A percentile compares a stretch with the other conserved stretches of the same genome.
These are phyloP conservation scores for Halophytophthora batemanensis DNA, from an alignment of 352 stramenopile genomes.

Conservation along the genomic window DNA sequence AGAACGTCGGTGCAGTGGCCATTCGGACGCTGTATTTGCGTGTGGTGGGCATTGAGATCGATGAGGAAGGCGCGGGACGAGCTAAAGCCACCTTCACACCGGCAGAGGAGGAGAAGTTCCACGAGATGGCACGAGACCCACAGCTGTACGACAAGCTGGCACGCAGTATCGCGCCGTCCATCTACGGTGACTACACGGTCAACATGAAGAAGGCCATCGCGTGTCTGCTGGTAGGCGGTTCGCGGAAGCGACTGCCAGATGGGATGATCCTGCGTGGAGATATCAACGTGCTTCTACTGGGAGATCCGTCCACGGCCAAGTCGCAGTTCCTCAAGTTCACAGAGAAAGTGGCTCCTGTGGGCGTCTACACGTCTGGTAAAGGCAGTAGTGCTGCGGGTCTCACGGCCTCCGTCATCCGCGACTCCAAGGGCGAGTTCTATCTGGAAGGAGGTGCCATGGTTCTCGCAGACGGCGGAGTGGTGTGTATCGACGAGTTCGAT, in stretches of 20 bases:
- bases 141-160: slow-evolving; percentile 93
- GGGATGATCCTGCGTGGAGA: slow-evolving; percentile 98
- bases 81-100: slow-evolving; percentile 84
- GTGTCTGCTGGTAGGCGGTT: slow-evolving; percentile 97
- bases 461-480: slow-evolving; percentile 98
- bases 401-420: slow-evolving; percentile 95
- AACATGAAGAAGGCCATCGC: slow-evolving; percentile 96
- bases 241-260: slow-evolving; percentile 97
- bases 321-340: slow-evolving; percentile 99
- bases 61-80: slow-evolving; percentile 19
- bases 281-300: slow-evolving; percentile 99
- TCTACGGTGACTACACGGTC: slow-evolving; percentile 98
- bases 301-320: slow-evolving; percentile 97
- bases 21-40: slow-evolving; percentile 81
- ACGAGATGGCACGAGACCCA: slow-evolving; percentile 88
- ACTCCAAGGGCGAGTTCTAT: slow-evolving; percentile 92
- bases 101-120: slow-evolving; percentile 92
- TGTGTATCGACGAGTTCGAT: slow-evolving; percentile 99
- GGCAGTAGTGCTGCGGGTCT: slow-evolving; percentile 97
- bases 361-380: slow-evolving; percentile 99
- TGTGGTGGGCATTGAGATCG: slow-evolving; percentile 86
- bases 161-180: slow-evolving; percentile 93
- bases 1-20: slow-evolving; percentile 75
- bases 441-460: slow-evolving; percentile 96
- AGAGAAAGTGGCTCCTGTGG: slow-evolving; percentile 87